Percentiles rank a stretch among this genome's conserved stretches.
Evolutionary conservation across 2,329 filamentous ascomycete genomes (phyloP).

Genomic region (Fusarium pseudoanthophilum): DNA sequence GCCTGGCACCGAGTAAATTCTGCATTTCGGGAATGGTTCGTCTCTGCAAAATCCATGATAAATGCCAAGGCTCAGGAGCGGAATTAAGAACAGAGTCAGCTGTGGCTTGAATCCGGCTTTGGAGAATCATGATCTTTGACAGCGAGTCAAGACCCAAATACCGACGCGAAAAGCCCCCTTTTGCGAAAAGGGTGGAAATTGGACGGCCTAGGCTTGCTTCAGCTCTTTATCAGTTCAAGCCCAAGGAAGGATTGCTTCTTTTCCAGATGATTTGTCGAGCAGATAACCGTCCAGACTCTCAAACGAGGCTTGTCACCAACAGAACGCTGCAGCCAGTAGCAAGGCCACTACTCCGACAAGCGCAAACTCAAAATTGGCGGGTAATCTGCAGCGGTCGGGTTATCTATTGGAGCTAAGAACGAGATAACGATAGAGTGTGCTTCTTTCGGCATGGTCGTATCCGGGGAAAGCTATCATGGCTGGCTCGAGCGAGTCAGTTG

Average conservation of each 20-base stretch:
- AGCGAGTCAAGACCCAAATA: background rate
- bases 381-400: background rate
- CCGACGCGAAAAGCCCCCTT: background rate
- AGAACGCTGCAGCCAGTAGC: background rate
- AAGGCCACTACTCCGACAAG: background rate
- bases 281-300: background rate
- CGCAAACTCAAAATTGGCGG: background rate
- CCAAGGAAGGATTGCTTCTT: background rate
- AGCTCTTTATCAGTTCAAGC: background rate
- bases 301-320: background rate
- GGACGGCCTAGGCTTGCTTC: background rate
- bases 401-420: background rate
- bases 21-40: background rate
- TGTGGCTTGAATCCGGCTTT: background rate
- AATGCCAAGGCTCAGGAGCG: background rate
- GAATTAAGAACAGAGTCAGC: background rate
- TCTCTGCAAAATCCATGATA: too few species aligned
- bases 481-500: background rate
- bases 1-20: background rate
- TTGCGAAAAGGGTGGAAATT: background rate
- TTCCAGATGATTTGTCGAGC: background rate
- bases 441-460: background rate
- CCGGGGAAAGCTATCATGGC: background rate
- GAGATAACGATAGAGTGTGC: background rate
- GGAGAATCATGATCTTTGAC: background rate